A percentile compares a stretch with the other conserved stretches of the same genome.
Evolutionary conservation across 2,329 filamentous ascomycete genomes (phyloP).

Genomic region (Monosporascus sp.): DNA sequence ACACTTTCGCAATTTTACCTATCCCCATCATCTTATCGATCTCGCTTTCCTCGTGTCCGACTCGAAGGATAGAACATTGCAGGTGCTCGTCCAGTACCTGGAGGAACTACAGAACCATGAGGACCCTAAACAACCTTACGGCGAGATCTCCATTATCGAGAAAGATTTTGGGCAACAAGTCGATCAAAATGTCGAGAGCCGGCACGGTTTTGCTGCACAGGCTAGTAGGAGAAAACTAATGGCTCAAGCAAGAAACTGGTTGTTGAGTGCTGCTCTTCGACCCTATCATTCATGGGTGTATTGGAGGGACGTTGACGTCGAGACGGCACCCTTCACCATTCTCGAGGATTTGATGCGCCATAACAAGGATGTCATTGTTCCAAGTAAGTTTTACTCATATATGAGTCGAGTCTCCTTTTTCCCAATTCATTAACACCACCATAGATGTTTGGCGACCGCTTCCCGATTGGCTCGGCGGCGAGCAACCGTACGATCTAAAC

Average conservation of each 20-base stretch:
- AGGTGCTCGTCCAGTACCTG: conserved; percentile 68
- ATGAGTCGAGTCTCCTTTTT: background rate
- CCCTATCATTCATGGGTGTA: conserved; percentile 99
- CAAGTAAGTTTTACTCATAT: conserved; percentile 63
- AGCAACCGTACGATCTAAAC: conserved; percentile 97
- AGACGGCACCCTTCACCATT: conserved; percentile 95
- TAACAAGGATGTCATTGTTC: conserved; percentile 97
- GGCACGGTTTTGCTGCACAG: conserved; percentile 95
- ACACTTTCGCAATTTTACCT: conserved; percentile 94
- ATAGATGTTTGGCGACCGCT: conserved; percentile 98
- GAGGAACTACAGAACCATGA: conserved; percentile 73
- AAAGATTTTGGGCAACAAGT: conserved; percentile 99
- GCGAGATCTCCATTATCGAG: conserved; percentile 95
- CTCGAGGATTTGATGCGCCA: conserved; percentile 97
- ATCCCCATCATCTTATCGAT: conserved; percentile 94
- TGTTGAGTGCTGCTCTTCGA: conserved; percentile 84
- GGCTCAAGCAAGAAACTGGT: conserved; percentile 96
- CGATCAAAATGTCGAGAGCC: conserved; percentile 93
- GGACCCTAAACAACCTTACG: conserved; percentile 77
- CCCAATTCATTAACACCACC: conserved; percentile 19
- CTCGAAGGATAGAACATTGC: conserved; percentile 85
- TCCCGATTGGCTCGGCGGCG: conserved; percentile 96
- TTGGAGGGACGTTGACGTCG: conserved; percentile 97
- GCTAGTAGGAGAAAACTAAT: conserved; percentile 91
- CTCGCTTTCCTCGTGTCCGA: conserved; percentile 95